These are phyloP conservation scores for Limnomonas spitsbergensis DNA, from an alignment of 139 green algal genomes.

Conservation along the genomic window DNA sequence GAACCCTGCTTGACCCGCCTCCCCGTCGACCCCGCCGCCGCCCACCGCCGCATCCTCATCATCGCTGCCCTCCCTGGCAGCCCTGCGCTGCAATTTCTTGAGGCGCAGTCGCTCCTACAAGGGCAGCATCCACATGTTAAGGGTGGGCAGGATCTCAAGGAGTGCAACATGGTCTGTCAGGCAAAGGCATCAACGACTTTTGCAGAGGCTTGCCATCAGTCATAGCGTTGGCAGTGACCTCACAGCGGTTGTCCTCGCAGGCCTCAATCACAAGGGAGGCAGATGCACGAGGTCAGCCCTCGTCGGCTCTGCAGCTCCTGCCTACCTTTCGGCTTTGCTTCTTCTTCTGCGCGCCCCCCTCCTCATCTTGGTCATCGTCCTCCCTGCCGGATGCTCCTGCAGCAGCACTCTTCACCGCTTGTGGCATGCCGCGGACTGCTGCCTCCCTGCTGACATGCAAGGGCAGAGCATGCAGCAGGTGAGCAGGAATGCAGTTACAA, in stretches of 20 bases:
- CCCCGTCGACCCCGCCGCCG: background rate
- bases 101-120: conserved; percentile 24
- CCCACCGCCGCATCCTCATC: conserved; percentile 35
- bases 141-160: no score
- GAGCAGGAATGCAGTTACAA: no score
- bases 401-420: background rate
- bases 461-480: no score
- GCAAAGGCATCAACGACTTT: no score
- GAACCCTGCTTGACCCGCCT: conserved; percentile 13
- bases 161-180: no score
- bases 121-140: background rate
- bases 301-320: no score
- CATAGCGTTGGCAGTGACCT: no score
- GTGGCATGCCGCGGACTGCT: background rate
- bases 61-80: conserved; percentile 29
- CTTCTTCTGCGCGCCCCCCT: conserved; percentile 13
- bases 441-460: no score
- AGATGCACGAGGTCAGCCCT: no score
- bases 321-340: conserved; percentile 12
- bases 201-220: no score
- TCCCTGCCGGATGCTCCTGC: background rate
- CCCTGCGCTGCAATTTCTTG: conserved; percentile 28
- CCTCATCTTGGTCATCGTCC: conserved; percentile 28
- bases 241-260: no score
- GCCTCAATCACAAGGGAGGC: no score